Percentiles rank a stretch among this genome's conserved stretches.
These are phyloP conservation scores for Mortierella polycephala DNA, from an alignment of 371 early-diverging fungal species.

Conservation along the genomic window DNA sequence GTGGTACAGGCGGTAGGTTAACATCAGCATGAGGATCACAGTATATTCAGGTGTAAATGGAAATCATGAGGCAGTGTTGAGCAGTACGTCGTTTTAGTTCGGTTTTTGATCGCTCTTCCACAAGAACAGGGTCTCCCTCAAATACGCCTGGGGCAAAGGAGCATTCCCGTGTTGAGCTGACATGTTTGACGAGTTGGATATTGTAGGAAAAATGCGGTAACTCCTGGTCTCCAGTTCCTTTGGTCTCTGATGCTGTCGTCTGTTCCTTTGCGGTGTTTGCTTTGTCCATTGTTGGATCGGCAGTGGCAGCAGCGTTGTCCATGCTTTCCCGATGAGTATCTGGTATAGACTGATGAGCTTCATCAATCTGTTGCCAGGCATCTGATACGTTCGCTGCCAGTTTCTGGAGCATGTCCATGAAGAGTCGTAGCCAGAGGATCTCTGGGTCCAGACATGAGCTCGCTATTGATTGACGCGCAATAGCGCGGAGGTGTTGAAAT, in stretches of 20 bases:
- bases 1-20: neutral
- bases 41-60: neutral
- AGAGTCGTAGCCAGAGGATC: slow-evolving; percentile 43
- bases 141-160: slow-evolving; percentile 33
- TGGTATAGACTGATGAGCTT: slow-evolving; percentile 16
- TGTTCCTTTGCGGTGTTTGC: slow-evolving; percentile 4
- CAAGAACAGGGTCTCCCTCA: slow-evolving; percentile 43
- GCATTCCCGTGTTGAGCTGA: slow-evolving; percentile 45
- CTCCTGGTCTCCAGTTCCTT: neutral
- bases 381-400: slow-evolving; percentile 43
- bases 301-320: neutral
- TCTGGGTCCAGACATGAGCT: slow-evolving; percentile 51
- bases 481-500: slow-evolving; percentile 43
- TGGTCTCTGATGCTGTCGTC: slow-evolving; percentile 3
- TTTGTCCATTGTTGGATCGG: neutral
- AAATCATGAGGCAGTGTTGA: neutral
- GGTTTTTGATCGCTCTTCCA: slow-evolving; percentile 28
- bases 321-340: neutral
- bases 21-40: neutral
- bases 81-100: slow-evolving; percentile 26
- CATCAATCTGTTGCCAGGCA: slow-evolving; percentile 45
- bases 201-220: slow-evolving; percentile 24
- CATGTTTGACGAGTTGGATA: slow-evolving; percentile 34
- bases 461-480: slow-evolving; percentile 52
- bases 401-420: slow-evolving; percentile 48